Evolutionary conservation across 2,329 filamentous ascomycete species (phyloP), one percentile per base, ranked within the genome.

Genomic region (Colletotrichum sp.): DNA sequence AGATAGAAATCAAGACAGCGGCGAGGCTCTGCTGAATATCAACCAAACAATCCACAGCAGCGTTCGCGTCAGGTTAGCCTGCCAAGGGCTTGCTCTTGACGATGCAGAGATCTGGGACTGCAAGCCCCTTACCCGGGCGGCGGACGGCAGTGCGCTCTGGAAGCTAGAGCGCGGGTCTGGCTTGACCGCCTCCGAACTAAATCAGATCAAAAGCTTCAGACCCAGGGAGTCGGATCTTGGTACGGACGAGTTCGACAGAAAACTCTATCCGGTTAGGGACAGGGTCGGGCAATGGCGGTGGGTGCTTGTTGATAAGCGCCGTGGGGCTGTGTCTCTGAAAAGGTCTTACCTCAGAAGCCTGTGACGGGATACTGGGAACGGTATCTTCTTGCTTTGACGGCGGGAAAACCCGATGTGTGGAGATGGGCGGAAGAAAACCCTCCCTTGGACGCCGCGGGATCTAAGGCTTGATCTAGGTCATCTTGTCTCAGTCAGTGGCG

Each of bases 11-110:
- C 79, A 80, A 18, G 79, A 82, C 36, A 81, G 82, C 55, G 77
- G 79, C 3, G 81, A 82, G n/a, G 89, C 86, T 76, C 85, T 91
- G 32, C 78, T 86, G 67, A 85, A 88, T 73, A 92, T 90, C 26
- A 89, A 90, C 78, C 89, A 91, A 80, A 85, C 86, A 18, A 86
- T 91, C 43, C 90, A 91, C 79, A 87, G 86, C 77, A 89, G 88
- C 5, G 90, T 90, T 3, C 86, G 90, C 3, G 85, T 90, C 24
- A 85, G 89, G 7, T 84, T 91, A 18, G 87, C 87, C 3, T 88
- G 87, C 77, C 81, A 86, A 68, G 90, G 89, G 3, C 84, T 89
- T 4, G 88, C 86, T 1, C 82, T 88, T 57, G 85, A 91, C 77
- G 89, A 91, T 79, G 80, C 82, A 26, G 82, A 80, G 2, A 73